phyloP scores from a whole-genome alignment of 2,329 filamentous ascomycete genomes.

The Trichophyton verrucosum region DNA sequence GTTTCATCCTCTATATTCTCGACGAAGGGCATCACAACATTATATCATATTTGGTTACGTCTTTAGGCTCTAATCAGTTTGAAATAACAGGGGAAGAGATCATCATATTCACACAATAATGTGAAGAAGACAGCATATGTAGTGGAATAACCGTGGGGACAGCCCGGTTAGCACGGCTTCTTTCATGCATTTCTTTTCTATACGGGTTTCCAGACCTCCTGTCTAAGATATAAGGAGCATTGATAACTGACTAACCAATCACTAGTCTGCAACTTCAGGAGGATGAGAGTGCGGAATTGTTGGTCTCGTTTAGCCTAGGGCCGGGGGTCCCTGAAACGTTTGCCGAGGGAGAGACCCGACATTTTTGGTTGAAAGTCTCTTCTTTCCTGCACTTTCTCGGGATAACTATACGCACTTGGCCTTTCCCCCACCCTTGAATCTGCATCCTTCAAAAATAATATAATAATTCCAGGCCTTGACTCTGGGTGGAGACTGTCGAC shows the following conservation, averaged over 20 bases:
- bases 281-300: not conserved
- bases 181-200: not conserved
- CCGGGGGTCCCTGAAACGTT: not conserved
- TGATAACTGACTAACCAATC: not conserved
- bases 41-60: not conserved
- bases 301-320: not conserved
- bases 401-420: not conserved
- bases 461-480: not conserved
- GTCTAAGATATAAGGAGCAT: not conserved
- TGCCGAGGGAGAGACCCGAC: not conserved
- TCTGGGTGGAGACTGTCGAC: not conserved
- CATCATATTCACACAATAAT: not conserved
- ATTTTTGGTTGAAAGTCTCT: not conserved
- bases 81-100: not conserved
- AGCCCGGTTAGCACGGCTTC: constrained; percentile 1
- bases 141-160: not conserved
- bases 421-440: not conserved
- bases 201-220: not conserved
- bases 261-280: not conserved
- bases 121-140: not conserved
- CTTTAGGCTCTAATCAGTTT: not conserved
- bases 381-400: not conserved
- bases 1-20: not conserved
- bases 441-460: not conserved
- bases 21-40: not conserved